Evolutionary conservation across 768 basidiomycete species (phyloP).

Genomic region (Udeniomyces megalosporus): DNA sequence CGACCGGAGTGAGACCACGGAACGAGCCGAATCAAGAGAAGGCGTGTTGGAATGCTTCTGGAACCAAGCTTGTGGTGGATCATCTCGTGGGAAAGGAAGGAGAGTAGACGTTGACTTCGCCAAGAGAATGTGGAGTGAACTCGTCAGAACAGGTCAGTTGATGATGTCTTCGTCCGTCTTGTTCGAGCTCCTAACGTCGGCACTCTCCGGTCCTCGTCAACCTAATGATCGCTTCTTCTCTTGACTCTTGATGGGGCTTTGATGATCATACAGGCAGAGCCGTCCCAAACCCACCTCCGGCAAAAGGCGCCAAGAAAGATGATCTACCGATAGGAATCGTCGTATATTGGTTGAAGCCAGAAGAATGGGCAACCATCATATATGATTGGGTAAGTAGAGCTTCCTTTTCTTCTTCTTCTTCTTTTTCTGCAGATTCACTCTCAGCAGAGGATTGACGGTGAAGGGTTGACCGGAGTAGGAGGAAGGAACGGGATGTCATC

Average conservation of each 20-base stretch:
- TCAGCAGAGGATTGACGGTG: too few relatives aligned
- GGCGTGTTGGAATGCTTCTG: neutral
- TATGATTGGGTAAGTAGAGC: conserved; percentile 31
- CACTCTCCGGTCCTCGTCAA: neutral
- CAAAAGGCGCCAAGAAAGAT: neutral
- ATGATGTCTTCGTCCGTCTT: neutral
- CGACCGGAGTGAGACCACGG: neutral
- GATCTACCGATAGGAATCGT: conserved; percentile 26
- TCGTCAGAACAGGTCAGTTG: neutral
- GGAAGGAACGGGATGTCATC: too few relatives aligned
- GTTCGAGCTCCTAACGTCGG: too few relatives aligned
- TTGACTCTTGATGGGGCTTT: neutral
- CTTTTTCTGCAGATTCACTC: neutral
- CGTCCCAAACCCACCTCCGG: conserved; percentile 21
- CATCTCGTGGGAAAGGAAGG: too few relatives aligned
- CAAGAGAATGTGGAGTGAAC: neutral
- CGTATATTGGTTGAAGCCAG: conserved; percentile 32
- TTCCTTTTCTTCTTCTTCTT: neutral
- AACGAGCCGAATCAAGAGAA: neutral
- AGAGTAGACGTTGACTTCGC: too few relatives aligned
- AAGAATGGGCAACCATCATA: conserved; percentile 32
- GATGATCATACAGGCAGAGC: conserved; percentile 21
- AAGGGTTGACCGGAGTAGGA: too few relatives aligned
- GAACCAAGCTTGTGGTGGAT: neutral
- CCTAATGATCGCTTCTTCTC: neutral